Evolutionary conservation across 2,329 filamentous ascomycete genomes (phyloP).

Genomic region (Neurospora sp.): DNA sequence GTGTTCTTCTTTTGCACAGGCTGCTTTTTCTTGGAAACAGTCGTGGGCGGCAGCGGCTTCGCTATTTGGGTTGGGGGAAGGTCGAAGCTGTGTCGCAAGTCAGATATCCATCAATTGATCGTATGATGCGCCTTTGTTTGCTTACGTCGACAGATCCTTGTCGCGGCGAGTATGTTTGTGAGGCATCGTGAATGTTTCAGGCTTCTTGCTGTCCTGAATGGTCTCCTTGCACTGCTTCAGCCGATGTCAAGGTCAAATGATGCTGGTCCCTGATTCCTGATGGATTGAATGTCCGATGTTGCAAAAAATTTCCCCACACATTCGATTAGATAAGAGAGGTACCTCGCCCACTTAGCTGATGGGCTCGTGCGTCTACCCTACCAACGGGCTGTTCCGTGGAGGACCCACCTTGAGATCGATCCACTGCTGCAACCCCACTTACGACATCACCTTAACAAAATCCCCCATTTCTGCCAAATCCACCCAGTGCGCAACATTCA

Average conservation of each 20-base stretch:
- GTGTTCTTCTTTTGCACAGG: slow-evolving; percentile 28
- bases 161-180: slow-evolving; percentile 73
- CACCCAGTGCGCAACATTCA: not conserved
- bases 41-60: slow-evolving; percentile 37
- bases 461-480: not conserved
- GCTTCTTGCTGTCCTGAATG: not conserved
- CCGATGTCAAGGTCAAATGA: not conserved
- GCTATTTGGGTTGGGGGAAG: slow-evolving; percentile 40
- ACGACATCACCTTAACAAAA: not conserved
- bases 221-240: not conserved
- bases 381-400: not conserved
- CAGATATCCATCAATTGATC: slow-evolving; percentile 6
- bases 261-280: not conserved
- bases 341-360: not conserved
- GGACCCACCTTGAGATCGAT: not conserved
- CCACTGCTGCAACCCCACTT: not conserved
- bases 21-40: slow-evolving; percentile 27
- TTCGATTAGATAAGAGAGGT: slow-evolving; percentile 8
- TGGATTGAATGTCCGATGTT: not conserved
- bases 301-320: slow-evolving; percentile 12
- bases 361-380: not conserved
- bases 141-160: slow-evolving; percentile 43
- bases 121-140: not conserved
- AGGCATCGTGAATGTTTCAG: slow-evolving; percentile 48
- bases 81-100: slow-evolving; percentile 33